phyloP scores from a whole-genome alignment of 2,329 filamentous ascomycete species.

The Verticillium dahliae region DNA sequence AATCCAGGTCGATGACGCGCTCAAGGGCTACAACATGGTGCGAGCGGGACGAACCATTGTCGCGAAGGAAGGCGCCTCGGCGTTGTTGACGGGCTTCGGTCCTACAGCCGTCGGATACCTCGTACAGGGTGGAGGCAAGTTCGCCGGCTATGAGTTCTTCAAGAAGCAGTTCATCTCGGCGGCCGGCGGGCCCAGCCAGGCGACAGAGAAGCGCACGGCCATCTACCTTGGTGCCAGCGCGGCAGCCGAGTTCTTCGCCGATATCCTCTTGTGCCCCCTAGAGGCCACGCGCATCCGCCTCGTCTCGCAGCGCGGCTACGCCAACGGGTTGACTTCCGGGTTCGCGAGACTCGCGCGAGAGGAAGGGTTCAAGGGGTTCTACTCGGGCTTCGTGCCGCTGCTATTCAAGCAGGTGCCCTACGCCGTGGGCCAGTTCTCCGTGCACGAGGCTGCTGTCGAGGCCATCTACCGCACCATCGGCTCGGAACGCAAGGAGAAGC shows the following conservation, averaged over 20 bases:
- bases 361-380: conserved; percentile 77
- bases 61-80: conserved; percentile 69
- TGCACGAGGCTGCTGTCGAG: conserved; percentile 84
- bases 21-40: conserved; percentile 80
- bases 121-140: conserved; percentile 85
- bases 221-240: conserved; percentile 70
- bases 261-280: conserved; percentile 81
- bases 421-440: conserved; percentile 91
- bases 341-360: conserved; percentile 69
- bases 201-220: conserved; percentile 37
- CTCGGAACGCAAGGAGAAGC: conserved; percentile 55
- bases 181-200: conserved; percentile 45
- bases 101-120: conserved; percentile 84
- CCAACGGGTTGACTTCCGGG: conserved; percentile 62
- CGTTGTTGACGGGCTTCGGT: conserved; percentile 76
- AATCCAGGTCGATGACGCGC: conserved; percentile 80
- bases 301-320: conserved; percentile 75
- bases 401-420: conserved; percentile 89
- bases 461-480: conserved; percentile 65
- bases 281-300: conserved; percentile 77
- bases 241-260: conserved; percentile 64
- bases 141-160: conserved; percentile 91
- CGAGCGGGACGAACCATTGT: conserved; percentile 74
- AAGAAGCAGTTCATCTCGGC: conserved; percentile 77
- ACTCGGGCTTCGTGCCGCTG: conserved; percentile 83